Percentiles rank a stretch among this genome's conserved stretches.
phyloP scores from a whole-genome alignment of 164 flowering plant genomes.

The Hamamelis virginiana region DNA sequence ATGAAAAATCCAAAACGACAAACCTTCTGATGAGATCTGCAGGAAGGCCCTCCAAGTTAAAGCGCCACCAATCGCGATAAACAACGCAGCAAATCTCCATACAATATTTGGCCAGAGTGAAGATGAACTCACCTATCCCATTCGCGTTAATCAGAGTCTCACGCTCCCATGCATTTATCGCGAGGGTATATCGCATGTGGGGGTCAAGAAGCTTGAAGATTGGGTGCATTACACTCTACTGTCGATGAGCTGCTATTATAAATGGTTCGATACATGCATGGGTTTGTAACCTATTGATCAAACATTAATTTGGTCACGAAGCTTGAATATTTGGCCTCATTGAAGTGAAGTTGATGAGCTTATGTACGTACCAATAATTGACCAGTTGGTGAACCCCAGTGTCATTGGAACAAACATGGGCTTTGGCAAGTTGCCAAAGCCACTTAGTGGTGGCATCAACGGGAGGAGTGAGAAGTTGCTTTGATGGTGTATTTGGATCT shows the following conservation, averaged over 20 bases:
- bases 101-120: conserved; percentile 16
- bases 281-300: conserved; percentile 23
- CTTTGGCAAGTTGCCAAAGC: conserved; percentile 45
- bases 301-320: neutral
- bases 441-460: conserved; percentile 29
- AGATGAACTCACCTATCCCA: conserved; percentile 16
- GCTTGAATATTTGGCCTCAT: neutral
- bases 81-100: conserved; percentile 25
- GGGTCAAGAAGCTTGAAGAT: conserved; percentile 27
- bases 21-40: conserved; percentile 29
- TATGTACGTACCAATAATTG: conserved; percentile 29
- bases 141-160: conserved; percentile 17
- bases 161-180: conserved; percentile 23
- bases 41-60: conserved; percentile 25
- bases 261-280: conserved; percentile 28
- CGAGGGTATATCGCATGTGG: conserved; percentile 25
- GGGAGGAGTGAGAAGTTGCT: conserved; percentile 23
- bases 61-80: conserved; percentile 24
- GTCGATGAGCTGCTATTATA: conserved; percentile 21
- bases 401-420: conserved; percentile 43
- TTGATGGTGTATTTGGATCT: conserved; percentile 15
- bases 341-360: no score
- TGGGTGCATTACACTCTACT: conserved; percentile 31
- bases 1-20: no score
- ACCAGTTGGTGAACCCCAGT: conserved; percentile 38